Conservation (phyloP, 495 filamentous ascomycete genomes). For the Talaromyces wortmannii region DNA sequence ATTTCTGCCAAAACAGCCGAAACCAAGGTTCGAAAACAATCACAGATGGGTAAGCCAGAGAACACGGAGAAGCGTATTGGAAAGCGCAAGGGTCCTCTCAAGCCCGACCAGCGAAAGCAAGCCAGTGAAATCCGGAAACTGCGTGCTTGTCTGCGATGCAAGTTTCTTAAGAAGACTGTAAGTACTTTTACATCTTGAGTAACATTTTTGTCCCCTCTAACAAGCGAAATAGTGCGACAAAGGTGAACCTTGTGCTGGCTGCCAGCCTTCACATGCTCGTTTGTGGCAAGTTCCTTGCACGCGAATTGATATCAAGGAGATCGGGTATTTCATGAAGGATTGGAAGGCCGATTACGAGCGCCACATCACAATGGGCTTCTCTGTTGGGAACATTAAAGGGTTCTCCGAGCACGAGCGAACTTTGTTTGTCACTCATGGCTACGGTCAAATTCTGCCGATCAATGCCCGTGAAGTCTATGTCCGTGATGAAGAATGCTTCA, state of each 20-base stretch:
- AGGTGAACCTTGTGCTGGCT: conserved; percentile 87
- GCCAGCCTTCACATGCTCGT: conserved; percentile 85
- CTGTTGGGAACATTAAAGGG: conserved; percentile 88
- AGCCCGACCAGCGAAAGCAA: conserved; percentile 91
- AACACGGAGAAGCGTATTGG: conserved; percentile 83
- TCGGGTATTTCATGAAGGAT: conserved; percentile 96
- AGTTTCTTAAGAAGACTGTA: conserved; percentile 91
- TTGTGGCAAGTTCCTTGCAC: conserved; percentile 95
- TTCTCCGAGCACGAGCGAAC: conserved; percentile 73
- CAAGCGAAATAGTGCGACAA: conserved; percentile 59
- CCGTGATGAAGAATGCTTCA: conserved; percentile 85
- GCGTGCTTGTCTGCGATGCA: conserved; percentile 88
- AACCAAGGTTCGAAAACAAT: conserved; percentile 67
- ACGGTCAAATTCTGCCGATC: conserved; percentile 81
- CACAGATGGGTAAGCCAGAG: conserved; percentile 68
- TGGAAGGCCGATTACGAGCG: conserved; percentile 94
- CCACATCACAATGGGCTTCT: conserved; percentile 77
- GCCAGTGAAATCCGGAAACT: conserved; percentile 90
- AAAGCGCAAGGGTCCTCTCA: conserved; percentile 74
- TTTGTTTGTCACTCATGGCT: conserved; percentile 82
- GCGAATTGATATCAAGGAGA: conserved; percentile 93
- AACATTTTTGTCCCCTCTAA: too few species aligned
- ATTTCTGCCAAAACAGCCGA: conserved; percentile 71
- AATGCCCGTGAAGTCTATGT: conserved; percentile 87
- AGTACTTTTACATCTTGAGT: too few species aligned